Evolutionary conservation across 192 early-diverging fungal species (phyloP), one percentile per base, ranked within the genome.

Genomic region (Spizellomyces punctatus): DNA sequence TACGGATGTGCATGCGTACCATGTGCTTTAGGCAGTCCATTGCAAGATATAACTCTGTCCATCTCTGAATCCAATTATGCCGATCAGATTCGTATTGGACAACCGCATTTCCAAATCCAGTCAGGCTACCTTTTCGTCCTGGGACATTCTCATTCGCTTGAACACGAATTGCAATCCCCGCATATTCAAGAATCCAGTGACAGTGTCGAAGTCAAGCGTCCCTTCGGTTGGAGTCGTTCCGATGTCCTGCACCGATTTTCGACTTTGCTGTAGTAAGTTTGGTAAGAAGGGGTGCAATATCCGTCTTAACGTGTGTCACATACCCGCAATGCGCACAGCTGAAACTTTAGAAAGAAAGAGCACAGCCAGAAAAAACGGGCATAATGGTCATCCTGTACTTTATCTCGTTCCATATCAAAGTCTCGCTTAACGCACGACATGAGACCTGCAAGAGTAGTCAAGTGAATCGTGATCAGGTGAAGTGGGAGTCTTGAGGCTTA

Each of bases 11-110:
- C 19, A 58, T 66, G 43, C 70, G 58, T 76, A 91, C 86, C 71
- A 92, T 83, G 67, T 91, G 82, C 57, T 84, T 83, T 17, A 92
- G 72, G 57, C 89, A 90, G 43, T 89, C 83, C 7, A 88, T 66
- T 1, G 82, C 76, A 8, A 78, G 70, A 27, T 79, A 72, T 14
- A 91, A 69, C 45, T 88, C 83, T 43, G 71, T 57, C 84, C 80
- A 88, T 43, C 73, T 72, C 85, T 90, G 79, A 36, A 36, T 36
- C 27, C 27, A 36, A 36, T 36, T 36, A 36, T 0, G 7, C 61
- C 19, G 69, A 44, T 54, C 8, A 36, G 19, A 66, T 14, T n/a
- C 46, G n/a, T 9, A 54, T 27, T 49, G 43, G 6, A 17, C 27
- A 36, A 36, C 46, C 27, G 59, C 43, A 9, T 66, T 8, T 48